Percentiles rank a stretch among this genome's conserved stretches.
These are phyloP conservation scores for Teratosphaeria nubilosa DNA, from an alignment of 2,329 filamentous ascomycete genomes.

Conservation along the genomic window DNA sequence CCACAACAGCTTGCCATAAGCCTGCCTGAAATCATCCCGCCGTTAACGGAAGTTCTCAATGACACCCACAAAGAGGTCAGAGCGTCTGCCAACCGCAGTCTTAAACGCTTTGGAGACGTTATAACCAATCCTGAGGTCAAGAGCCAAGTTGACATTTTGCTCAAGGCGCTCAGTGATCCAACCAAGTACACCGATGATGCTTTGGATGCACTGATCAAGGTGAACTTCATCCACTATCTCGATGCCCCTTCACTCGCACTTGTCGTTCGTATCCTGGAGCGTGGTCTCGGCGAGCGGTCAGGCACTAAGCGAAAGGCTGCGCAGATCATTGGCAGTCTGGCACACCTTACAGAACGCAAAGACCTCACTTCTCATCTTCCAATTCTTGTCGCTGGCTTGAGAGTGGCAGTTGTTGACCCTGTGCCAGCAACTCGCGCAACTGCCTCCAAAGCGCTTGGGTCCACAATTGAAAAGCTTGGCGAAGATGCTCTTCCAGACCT, in stretches of 20 bases:
- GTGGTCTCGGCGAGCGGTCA: slow-evolving; percentile 81
- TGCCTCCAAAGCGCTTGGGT: slow-evolving; percentile 88
- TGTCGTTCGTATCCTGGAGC: slow-evolving; percentile 88
- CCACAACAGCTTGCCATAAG: slow-evolving; percentile 88
- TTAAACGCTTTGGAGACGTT: slow-evolving; percentile 97
- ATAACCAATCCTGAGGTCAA: slow-evolving; percentile 98
- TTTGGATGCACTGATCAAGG: slow-evolving; percentile 86
- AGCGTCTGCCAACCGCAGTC: slow-evolving; percentile 79
- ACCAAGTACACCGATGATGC: slow-evolving; percentile 96
- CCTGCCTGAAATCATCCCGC: slow-evolving; percentile 91
- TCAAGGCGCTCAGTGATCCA: slow-evolving; percentile 93
- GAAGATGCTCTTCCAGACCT: slow-evolving; percentile 95
- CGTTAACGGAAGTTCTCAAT: slow-evolving; percentile 84
- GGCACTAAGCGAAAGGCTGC: slow-evolving; percentile 92
- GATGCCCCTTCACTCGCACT: slow-evolving; percentile 91
- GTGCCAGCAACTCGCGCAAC: slow-evolving; percentile 94
- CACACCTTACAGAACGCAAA: slow-evolving; percentile 91
- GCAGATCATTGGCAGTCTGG: slow-evolving; percentile 94
- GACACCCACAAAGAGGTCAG: slow-evolving; percentile 98
- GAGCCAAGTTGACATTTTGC: slow-evolving; percentile 75
- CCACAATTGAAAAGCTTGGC: slow-evolving; percentile 94
- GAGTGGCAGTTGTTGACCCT: slow-evolving; percentile 82
- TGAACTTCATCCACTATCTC: slow-evolving; percentile 98
- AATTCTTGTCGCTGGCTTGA: slow-evolving; percentile 81
- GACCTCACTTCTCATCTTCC: slow-evolving; percentile 86